phyloP scores from a whole-genome alignment of 2,329 filamentous ascomycete species.

The Fusarium albidum region DNA sequence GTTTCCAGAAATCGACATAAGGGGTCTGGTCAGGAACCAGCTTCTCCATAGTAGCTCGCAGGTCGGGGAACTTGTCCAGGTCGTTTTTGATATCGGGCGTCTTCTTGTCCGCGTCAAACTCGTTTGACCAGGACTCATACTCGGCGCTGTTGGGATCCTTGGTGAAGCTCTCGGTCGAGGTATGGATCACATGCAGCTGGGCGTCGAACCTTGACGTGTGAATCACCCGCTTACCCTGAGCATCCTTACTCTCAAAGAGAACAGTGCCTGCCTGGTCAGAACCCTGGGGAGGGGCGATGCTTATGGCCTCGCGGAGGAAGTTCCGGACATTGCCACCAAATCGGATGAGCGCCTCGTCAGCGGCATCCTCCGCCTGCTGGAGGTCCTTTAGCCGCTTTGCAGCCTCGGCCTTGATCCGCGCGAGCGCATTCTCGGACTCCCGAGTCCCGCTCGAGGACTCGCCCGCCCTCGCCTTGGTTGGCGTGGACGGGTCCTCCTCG shows the following conservation, averaged over 20 bases:
- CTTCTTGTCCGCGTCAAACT: slow-evolving; percentile 83
- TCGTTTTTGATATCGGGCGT: slow-evolving; percentile 85
- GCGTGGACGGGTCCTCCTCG: slow-evolving; percentile 54
- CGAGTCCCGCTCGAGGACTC: slow-evolving; percentile 51
- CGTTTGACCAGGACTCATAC: slow-evolving; percentile 75
- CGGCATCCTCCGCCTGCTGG: slow-evolving; percentile 91
- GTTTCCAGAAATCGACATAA: slow-evolving; percentile 89
- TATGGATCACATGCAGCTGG: slow-evolving; percentile 94
- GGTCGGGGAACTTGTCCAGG: slow-evolving; percentile 84
- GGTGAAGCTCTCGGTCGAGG: slow-evolving; percentile 80
- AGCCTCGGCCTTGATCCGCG: slow-evolving; percentile 78
- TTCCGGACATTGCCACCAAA: slow-evolving; percentile 91
- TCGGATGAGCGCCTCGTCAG: slow-evolving; percentile 91
- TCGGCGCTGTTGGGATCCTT: slow-evolving; percentile 81
- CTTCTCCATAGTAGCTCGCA: slow-evolving; percentile 91
- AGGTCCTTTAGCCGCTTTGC: slow-evolving; percentile 87
- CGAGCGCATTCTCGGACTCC: slow-evolving; percentile 72
- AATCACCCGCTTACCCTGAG: slow-evolving; percentile 88
- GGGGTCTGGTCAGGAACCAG: slow-evolving; percentile 92
- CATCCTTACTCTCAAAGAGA: slow-evolving; percentile 93
- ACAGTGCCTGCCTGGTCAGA: slow-evolving; percentile 67
- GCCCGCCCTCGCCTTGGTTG: slow-evolving; percentile 51
- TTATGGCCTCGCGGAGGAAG: slow-evolving; percentile 90
- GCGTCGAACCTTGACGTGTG: slow-evolving; percentile 95
- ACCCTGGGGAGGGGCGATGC: slow-evolving; percentile 76